These are phyloP conservation scores for Amorphotheca resinae DNA, from an alignment of 495 filamentous ascomycete genomes.

Conservation along the genomic window DNA sequence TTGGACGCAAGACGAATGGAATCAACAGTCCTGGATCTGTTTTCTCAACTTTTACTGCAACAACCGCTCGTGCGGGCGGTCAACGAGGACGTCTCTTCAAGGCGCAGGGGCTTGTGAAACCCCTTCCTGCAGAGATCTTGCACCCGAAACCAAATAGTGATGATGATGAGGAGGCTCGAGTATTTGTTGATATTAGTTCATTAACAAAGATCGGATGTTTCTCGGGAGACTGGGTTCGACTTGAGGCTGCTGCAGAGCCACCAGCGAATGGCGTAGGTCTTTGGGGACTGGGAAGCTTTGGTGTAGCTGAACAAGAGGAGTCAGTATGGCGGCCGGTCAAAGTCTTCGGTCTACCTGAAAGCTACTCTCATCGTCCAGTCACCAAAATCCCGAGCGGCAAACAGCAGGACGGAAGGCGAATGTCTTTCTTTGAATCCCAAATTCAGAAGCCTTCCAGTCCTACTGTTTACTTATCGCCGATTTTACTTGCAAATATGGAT, in stretches of 20 bases:
- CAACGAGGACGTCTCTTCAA: conserved; percentile 54
- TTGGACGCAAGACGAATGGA: conserved; percentile 44
- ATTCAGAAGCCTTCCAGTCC: conserved; percentile 37
- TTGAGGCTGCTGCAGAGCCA: conserved; percentile 61
- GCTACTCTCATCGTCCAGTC: conserved; percentile 40
- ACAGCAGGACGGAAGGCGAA: conserved; percentile 27
- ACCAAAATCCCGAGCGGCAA: conserved; percentile 39
- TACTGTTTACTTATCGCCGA: conserved; percentile 67
- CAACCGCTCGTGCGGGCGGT: conserved; percentile 57
- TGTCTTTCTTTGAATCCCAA: conserved; percentile 44
- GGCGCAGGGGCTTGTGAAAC: conserved; percentile 57
- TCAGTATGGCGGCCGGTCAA: conserved; percentile 58
- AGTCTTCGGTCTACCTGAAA: conserved; percentile 76
- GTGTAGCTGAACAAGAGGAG: conserved; percentile 34
- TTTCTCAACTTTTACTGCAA: conserved; percentile 70
- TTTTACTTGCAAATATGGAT: conserved; percentile 75
- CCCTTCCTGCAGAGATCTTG: conserved; percentile 64
- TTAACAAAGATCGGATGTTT: conserved; percentile 87
- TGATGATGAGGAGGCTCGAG: conserved; percentile 77
- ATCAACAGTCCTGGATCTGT: conserved; percentile 69
- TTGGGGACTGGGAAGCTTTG: conserved; percentile 43
- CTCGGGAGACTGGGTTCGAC: conserved; percentile 92
- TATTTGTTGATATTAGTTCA: conserved; percentile 78
- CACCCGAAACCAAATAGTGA: conserved; percentile 63
- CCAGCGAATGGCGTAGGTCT: conserved; percentile 39